These are phyloP conservation scores for Beauveria brongniartii DNA, from an alignment of 2,329 filamentous ascomycete species.

Conservation along the genomic window DNA sequence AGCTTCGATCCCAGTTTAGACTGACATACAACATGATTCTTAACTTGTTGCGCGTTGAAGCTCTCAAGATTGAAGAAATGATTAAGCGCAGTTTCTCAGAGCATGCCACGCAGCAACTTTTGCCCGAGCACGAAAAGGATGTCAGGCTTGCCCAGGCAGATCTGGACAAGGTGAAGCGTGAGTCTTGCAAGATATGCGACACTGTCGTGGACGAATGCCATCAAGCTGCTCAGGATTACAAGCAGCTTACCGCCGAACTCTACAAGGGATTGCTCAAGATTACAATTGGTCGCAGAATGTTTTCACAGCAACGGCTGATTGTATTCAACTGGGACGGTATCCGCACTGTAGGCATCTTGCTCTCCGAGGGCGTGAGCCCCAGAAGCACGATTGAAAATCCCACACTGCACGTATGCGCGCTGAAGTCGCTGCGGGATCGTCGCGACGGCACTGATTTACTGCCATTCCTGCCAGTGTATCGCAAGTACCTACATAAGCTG, in stretches of 20 bases:
- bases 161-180: slow-evolving; percentile 80
- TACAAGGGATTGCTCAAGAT: slow-evolving; percentile 70
- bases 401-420: slow-evolving; percentile 69
- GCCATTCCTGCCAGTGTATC: slow-evolving; percentile 69
- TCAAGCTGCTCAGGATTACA: slow-evolving; percentile 70
- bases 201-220: slow-evolving; percentile 73
- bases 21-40: slow-evolving; percentile 99
- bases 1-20: slow-evolving; percentile 90
- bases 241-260: slow-evolving; percentile 70
- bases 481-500: slow-evolving; percentile 57
- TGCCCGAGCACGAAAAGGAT: slow-evolving; percentile 92
- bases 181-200: slow-evolving; percentile 76
- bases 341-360: slow-evolving; percentile 71
- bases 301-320: slow-evolving; percentile 65
- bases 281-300: slow-evolving; percentile 74
- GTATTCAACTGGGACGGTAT: slow-evolving; percentile 81
- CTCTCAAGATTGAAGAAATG: slow-evolving; percentile 98
- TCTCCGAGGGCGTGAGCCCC: slow-evolving; percentile 64
- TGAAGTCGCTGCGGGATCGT: slow-evolving; percentile 58
- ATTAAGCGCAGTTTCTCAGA: slow-evolving; percentile 99
- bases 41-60: slow-evolving; percentile 89
- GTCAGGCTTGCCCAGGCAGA: slow-evolving; percentile 89
- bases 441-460: slow-evolving; percentile 78
- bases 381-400: slow-evolving; percentile 51
- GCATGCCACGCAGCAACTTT: slow-evolving; percentile 86